These are phyloP conservation scores for Talaromyces nanjingensis DNA, from an alignment of 495 filamentous ascomycete genomes.

Conservation along the genomic window DNA sequence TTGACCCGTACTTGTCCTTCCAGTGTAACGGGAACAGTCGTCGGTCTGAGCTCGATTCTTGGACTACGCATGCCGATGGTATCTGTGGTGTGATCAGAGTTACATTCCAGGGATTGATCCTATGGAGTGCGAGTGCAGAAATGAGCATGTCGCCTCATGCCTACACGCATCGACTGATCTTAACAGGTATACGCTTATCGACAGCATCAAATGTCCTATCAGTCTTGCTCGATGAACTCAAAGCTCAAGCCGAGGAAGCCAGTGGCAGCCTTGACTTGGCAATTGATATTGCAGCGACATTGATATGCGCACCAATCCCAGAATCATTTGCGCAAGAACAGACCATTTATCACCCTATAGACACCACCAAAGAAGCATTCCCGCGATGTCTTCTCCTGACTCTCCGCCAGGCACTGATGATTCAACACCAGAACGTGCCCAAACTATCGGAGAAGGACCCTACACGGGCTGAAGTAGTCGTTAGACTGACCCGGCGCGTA, in stretches of 20 bases:
- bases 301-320: conserved; percentile 65
- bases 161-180: conserved; percentile 74
- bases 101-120: conserved; percentile 59
- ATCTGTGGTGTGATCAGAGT: conserved; percentile 54
- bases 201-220: conserved; percentile 58
- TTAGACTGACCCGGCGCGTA: conserved; percentile 69
- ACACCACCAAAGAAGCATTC: conserved; percentile 31
- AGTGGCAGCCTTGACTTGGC: conserved; percentile 47
- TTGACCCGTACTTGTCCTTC: conserved; percentile 63
- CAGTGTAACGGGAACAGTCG: conserved; percentile 57
- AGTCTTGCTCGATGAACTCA: conserved; percentile 65
- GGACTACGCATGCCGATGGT: conserved; percentile 60
- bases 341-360: conserved; percentile 29
- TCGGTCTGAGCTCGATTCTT: conserved; percentile 68
- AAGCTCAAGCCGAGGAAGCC: conserved; percentile 42
- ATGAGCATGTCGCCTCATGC: conserved; percentile 60
- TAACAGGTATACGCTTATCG: conserved; percentile 58
- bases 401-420: conserved; percentile 65
- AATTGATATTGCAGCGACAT: conserved; percentile 65
- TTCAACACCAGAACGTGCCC: conserved; percentile 55
- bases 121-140: conserved; percentile 63
- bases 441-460: conserved; percentile 55
- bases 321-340: conserved; percentile 41
- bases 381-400: conserved; percentile 39
- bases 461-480: conserved; percentile 58